phyloP scores from a whole-genome alignment of 805 yeast genomes.

The Scheffersomyces lignosus region DNA sequence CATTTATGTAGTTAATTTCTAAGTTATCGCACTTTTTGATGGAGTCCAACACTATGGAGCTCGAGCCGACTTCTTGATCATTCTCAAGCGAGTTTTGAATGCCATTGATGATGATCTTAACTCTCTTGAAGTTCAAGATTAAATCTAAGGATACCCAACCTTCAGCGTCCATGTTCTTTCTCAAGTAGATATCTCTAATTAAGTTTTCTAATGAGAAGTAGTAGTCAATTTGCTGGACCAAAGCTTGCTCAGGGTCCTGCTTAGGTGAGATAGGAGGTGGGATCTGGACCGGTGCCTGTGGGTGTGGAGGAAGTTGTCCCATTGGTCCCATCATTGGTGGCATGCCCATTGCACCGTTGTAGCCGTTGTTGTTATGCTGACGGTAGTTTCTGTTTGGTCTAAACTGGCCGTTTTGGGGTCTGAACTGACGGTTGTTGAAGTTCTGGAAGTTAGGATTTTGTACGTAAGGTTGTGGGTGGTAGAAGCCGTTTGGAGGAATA shows the following conservation, averaged over 20 bases:
- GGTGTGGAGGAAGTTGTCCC: conserved; percentile 4
- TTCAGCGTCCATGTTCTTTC: conserved; percentile 74
- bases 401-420: conserved; percentile 18
- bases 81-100: conserved; percentile 34
- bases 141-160: conserved; percentile 70
- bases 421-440: conserved; percentile 28
- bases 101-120: conserved; percentile 53
- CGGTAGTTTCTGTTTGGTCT: conserved; percentile 18
- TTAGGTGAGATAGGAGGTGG: conserved; percentile 50
- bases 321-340: conserved; percentile 5
- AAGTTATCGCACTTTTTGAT: conserved; percentile 52
- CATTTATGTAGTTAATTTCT: conserved; percentile 44
- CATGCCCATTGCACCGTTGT: conserved; percentile 1
- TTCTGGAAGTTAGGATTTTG: conserved; percentile 23
- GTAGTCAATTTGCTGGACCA: conserved; percentile 73
- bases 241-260: conserved; percentile 46
- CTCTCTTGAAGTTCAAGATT: conserved; percentile 73
- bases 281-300: conserved; percentile 25
- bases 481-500: conserved; percentile 20
- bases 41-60: conserved; percentile 49
- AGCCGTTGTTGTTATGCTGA: conserved; percentile 1
- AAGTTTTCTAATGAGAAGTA: conserved; percentile 88
- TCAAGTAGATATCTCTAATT: conserved; percentile 77
- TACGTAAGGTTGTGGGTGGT: conserved; percentile 32
- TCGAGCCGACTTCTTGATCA: conserved; percentile 21